Evolutionary conservation across 2,329 filamentous ascomycete species (phyloP), one percentile per base, ranked within the genome.

Genomic region (Fusarium begoniae): DNA sequence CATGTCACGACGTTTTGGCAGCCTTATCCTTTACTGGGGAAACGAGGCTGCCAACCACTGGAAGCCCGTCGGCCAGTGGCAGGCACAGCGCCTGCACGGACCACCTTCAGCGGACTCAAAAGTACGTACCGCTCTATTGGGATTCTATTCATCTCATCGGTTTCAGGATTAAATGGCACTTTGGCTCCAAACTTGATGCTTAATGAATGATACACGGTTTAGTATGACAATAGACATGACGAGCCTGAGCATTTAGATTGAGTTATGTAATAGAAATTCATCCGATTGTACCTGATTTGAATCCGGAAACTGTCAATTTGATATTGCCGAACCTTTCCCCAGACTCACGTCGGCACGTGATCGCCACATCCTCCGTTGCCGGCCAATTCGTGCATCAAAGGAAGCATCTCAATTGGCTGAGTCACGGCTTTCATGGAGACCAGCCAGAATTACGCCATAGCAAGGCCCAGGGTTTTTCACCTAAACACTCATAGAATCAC

Each of bases 381-480:
- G 74, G 74, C 72, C 66, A 63, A 26, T 61, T 67, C 58, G 54
- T 58, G 51, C 47, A 73, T 24, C 44, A 43, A 37, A 57, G 43
- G 43, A 37, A 63, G 63, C 60, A 69, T 57, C 70, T 68, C 61
- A 51, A 78, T 79, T 79, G 77, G 77, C 65, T 78, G 75, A 79
- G 69, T 72, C 75, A 77, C 24, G 38, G 28, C 51, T 40, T 43
- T 48, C 66, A 66, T 72, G 72, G 72, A 59, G 54, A 74, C 67
- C 30, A 69, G 60, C 50, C 41, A 75, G 77, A 78, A 78, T 79
- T 78, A 76, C 77, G 77, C 77, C 77, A 79, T 78, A 73, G 67
- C 69, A 73, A 67, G 68, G 74, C 69, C 57, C 68, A 66, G 63
- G 64, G 65, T 77, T 76, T 76, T 68, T 63, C 69, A 53, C 32